Base-by-base conservation (phyloP, 768 basidiomycete species). In the Favolaschia claudopus region DNA sequence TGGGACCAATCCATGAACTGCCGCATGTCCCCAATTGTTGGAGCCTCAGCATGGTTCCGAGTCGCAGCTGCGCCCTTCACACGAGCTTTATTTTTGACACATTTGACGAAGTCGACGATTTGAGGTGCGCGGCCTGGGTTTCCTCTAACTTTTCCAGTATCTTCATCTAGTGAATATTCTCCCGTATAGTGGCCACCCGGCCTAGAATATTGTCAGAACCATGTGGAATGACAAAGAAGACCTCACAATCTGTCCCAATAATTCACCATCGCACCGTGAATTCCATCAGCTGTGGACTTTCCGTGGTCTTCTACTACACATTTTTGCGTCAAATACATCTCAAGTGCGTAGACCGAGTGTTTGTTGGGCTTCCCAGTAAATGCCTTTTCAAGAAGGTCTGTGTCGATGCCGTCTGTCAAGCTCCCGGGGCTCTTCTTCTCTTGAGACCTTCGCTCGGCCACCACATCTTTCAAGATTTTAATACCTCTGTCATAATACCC, bases 161-260 rank as follows among this genome's bases (percentile, higher is more conserved):
- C 52, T 40, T 71, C 32, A 22, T 75, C 51, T 19, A 62, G 62
- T 5, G 46, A 31, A 56, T 75, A 78, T 5, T 37, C 27, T 8
- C 72, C 72, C 1, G 46, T 48, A 61, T 74, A 76, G 17, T 48
- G 62, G 24, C 51, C 51, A 13, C 59, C 39, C 4, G 46, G 29
- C n/a, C 63, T 60, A 31, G 45, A 58, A 27, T 60, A 56, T 42
- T 60, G 61, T 27, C 19, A 25, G 40, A 48, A 24, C 20, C n/a
- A 32, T 12, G 9, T 51, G 32, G 19, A 38, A 9, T 10, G 20
- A 40, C 17, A 17, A 39, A 39, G 17, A 15, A 5, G 63, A n/a
- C n/a, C 73, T 46, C 33, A 74, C 71, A 70, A 65, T 10, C 64
- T 65, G 46, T 73, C 70, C 72, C 72, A 75, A 38, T 61, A 55